These are phyloP conservation scores for Kwoniella sp. DNA, from an alignment of 768 basidiomycete species.

Conservation along the genomic window DNA sequence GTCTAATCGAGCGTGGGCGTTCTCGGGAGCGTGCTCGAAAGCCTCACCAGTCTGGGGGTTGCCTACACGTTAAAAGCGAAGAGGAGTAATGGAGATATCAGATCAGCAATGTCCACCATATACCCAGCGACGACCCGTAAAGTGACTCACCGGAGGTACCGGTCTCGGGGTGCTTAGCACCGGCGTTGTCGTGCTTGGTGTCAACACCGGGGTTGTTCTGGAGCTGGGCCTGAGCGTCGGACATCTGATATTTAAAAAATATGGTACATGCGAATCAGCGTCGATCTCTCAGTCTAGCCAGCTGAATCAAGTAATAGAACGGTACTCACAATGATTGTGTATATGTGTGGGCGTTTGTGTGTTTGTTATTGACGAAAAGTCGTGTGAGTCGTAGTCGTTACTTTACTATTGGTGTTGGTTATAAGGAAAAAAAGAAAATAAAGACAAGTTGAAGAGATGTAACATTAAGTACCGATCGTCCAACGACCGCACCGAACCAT, in stretches of 20 bases:
- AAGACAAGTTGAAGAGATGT: background rate
- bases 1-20: conserved; percentile 51
- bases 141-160: conserved; percentile 19
- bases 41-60: conserved; percentile 50
- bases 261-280: background rate
- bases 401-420: background rate
- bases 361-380: background rate
- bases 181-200: conserved; percentile 24
- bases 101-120: no score
- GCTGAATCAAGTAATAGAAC: background rate
- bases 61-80: conserved; percentile 28
- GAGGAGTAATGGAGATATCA: no score
- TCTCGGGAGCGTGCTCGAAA: conserved; percentile 40
- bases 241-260: conserved; percentile 3
- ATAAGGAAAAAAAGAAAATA: background rate
- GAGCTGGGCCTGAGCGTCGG: conserved; percentile 20
- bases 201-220: conserved; percentile 25
- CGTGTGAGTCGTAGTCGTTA: conserved; percentile 2
- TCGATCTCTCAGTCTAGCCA: background rate
- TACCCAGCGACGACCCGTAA: no score
- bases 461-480: background rate
- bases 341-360: conserved; percentile 5
- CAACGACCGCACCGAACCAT: no score
- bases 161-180: conserved; percentile 28
- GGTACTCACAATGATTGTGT: conserved; percentile 16